Conservation (phyloP, 176 grass and related monocot genomes). For the Phoenix dactylifera region DNA sequence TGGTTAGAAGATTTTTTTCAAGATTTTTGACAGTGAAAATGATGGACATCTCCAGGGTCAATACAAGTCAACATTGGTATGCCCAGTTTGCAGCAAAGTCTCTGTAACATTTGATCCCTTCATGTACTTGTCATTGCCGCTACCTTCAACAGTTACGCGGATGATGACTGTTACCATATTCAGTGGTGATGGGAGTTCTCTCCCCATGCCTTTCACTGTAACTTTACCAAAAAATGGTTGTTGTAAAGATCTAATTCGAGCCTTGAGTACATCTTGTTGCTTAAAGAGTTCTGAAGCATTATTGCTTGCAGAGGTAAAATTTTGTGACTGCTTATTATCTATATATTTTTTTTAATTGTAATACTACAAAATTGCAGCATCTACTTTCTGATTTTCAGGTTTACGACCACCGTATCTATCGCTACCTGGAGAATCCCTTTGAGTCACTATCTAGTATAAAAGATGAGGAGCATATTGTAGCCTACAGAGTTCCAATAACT, state of each 20-base stretch:
- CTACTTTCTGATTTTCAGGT: conserved; percentile 40
- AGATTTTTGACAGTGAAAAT: too few species aligned
- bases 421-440: conserved; percentile 41
- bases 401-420: conserved; percentile 65
- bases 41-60: conserved; percentile 59
- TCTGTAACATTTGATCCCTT: conserved; percentile 98
- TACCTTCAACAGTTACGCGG: conserved; percentile 70
- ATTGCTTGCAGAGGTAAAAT: conserved; percentile 80
- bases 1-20: too few species aligned
- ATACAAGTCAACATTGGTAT: conserved; percentile 95
- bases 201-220: conserved; percentile 81
- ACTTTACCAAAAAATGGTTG: conserved; percentile 71
- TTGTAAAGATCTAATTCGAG: conserved; percentile 54
- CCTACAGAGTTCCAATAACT: conserved; percentile 64
- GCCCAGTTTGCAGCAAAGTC: conserved; percentile 77
- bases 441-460: conserved; percentile 60
- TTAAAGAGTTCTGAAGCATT: conserved; percentile 57
- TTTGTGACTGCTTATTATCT: neutral
- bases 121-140: conserved; percentile 91
- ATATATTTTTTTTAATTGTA: neutral
- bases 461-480: conserved; percentile 83
- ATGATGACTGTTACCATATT: conserved; percentile 85
- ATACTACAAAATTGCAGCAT: neutral
- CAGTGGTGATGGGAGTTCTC: conserved; percentile 59
- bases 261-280: conserved; percentile 51